phyloP scores from a whole-genome alignment of 2,329 filamentous ascomycete genomes.

The Tolypocladium tropicale region DNA sequence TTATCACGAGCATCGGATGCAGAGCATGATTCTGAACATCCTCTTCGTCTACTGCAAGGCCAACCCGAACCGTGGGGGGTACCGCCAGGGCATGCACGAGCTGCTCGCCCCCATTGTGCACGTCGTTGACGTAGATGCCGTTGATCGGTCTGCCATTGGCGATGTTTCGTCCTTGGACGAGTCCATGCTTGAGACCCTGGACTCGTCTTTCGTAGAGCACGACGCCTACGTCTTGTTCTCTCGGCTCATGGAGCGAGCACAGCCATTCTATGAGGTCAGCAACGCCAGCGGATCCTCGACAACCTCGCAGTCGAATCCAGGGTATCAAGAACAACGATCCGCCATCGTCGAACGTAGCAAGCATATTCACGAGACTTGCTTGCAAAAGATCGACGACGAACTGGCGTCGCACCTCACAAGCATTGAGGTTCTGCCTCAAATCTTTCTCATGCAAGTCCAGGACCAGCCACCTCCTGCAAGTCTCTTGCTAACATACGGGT shows the following conservation, averaged over 20 bases:
- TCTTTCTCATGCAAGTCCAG: slow-evolving; percentile 72
- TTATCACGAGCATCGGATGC: slow-evolving; percentile 71
- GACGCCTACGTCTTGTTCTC: slow-evolving; percentile 83
- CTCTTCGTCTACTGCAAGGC: slow-evolving; percentile 93
- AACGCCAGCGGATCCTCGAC: slow-evolving; percentile 6
- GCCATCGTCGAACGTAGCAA: slow-evolving; percentile 75
- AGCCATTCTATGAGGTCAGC: slow-evolving; percentile 71
- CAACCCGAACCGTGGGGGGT: slow-evolving; percentile 74
- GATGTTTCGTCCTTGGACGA: slow-evolving; percentile 29
- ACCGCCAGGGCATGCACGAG: slow-evolving; percentile 99
- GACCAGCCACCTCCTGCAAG: too few relatives aligned
- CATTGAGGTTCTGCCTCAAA: slow-evolving; percentile 88
- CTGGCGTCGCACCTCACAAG: slow-evolving; percentile 69
- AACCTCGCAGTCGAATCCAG: slow-evolving; percentile 9
- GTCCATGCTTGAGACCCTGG: slow-evolving; percentile 55
- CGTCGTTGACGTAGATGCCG: slow-evolving; percentile 72
- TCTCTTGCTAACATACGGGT: neutral
- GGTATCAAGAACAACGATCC: slow-evolving; percentile 27
- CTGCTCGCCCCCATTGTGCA: slow-evolving; percentile 81
- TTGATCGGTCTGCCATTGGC: slow-evolving; percentile 38
- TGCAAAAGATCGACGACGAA: slow-evolving; percentile 73
- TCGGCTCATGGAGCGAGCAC: slow-evolving; percentile 77
- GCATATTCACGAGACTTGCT: slow-evolving; percentile 73
- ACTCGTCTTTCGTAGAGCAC: slow-evolving; percentile 71
- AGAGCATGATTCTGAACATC: slow-evolving; percentile 75